Percentiles rank a stretch among this genome's conserved stretches.
These are phyloP conservation scores for Tricholoma saponaceum DNA, from an alignment of 768 basidiomycete species.

Conservation along the genomic window DNA sequence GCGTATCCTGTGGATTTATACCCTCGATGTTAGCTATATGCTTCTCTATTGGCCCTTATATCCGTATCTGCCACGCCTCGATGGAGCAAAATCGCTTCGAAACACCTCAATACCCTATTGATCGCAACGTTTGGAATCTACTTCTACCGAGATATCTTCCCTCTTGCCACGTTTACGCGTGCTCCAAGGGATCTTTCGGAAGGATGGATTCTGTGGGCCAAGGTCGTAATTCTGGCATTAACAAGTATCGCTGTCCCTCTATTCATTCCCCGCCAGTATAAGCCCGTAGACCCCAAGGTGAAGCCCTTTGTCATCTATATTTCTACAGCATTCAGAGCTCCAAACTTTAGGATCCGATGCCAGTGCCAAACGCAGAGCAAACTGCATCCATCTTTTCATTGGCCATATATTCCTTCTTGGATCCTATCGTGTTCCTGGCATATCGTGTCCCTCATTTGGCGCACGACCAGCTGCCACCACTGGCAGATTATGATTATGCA, in stretches of 20 bases:
- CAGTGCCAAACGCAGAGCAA: constrained; percentile 44
- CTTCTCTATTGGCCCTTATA: constrained; percentile 38
- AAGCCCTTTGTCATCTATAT: not conserved
- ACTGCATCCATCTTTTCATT: constrained; percentile 43
- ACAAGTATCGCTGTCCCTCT: constrained; percentile 50
- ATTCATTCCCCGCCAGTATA: constrained; percentile 51
- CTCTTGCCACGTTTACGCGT: constrained; percentile 50
- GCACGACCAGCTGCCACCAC: constrained; percentile 52
- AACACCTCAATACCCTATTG: constrained; percentile 46
- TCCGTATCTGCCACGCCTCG: constrained; percentile 33
- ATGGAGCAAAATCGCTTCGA: constrained; percentile 32
- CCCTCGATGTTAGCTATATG: constrained; percentile 32
- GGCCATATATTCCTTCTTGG: constrained; percentile 49
- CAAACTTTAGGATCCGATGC: constrained; percentile 26
- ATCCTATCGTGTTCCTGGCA: constrained; percentile 45
- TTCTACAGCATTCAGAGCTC: not conserved
- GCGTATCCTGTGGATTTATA: not conserved
- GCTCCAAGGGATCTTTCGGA: constrained; percentile 45
- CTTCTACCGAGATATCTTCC: constrained; percentile 57
- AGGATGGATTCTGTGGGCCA: constrained; percentile 49
- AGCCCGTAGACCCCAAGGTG: constrained; percentile 50
- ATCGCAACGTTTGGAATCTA: constrained; percentile 46
- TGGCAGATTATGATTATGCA: constrained; percentile 58
- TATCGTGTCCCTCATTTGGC: constrained; percentile 44
- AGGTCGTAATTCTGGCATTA: constrained; percentile 41